phyloP scores from a whole-genome alignment of 2,329 filamentous ascomycete species.

The Sporothrix luriei region DNA sequence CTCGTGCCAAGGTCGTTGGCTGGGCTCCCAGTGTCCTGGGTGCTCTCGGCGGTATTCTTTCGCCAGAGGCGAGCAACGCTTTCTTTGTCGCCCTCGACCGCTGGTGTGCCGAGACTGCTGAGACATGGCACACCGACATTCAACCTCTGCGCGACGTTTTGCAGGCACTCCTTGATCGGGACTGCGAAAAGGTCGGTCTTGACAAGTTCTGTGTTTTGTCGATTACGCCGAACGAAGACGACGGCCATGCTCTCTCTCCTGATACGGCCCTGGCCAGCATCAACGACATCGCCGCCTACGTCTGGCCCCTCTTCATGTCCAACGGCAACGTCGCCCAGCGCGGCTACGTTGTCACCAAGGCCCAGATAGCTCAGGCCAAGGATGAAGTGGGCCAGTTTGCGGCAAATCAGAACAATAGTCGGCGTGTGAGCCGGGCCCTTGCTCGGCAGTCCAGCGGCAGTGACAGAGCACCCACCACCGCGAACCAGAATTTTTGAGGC shows the following conservation, averaged over 20 bases:
- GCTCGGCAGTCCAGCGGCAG: neutral
- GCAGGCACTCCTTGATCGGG: neutral
- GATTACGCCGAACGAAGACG: neutral
- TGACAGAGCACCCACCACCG: neutral
- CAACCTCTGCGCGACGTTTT: neutral
- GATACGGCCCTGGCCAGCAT: neutral
- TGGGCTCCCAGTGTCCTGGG: neutral
- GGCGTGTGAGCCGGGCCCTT: neutral
- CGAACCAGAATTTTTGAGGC: neutral
- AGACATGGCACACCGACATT: neutral
- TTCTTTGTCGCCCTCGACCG: neutral
- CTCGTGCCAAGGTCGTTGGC: neutral
- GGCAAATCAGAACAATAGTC: neutral
- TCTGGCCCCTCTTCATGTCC: conserved; percentile 27
- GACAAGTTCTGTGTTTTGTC: neutral
- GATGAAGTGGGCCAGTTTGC: neutral
- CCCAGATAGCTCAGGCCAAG: neutral
- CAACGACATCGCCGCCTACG: conserved; percentile 1
- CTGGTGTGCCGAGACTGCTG: conserved; percentile 4
- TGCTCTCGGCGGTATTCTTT: neutral
- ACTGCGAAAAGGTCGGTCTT: neutral
- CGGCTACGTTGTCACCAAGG: conserved; percentile 14
- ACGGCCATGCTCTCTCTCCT: too few species aligned
- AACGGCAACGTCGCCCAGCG: neutral
- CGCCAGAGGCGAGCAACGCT: neutral